These are phyloP conservation scores for Verbascum thapsus DNA, from an alignment of 257 asterid species.

Conservation along the genomic window DNA sequence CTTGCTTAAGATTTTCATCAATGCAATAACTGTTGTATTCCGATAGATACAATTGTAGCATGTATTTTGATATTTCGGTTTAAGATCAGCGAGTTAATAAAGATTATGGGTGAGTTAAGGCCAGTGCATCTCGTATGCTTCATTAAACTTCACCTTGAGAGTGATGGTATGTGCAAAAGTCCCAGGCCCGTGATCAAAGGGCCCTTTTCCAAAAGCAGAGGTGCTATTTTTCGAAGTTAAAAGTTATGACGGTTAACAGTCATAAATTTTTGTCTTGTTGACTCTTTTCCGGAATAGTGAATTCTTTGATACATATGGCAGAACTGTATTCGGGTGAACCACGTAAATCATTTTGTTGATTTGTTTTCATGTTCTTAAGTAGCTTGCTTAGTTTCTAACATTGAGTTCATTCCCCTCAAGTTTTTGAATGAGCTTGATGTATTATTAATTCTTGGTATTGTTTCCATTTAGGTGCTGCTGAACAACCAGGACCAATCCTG, in stretches of 20 bases:
- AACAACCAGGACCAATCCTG: constrained; percentile 59
- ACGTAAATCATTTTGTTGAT: too few species aligned
- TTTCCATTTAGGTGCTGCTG: constrained; percentile 39
- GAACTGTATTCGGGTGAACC: too few species aligned
- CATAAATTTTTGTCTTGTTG: too few species aligned
- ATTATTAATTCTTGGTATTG: constrained; percentile 12
- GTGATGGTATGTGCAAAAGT: too few species aligned
- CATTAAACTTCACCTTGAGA: background rate
- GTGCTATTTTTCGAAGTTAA: too few species aligned
- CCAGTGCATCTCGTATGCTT: constrained; percentile 4
- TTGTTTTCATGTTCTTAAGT: too few species aligned
- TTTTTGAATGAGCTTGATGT: background rate
- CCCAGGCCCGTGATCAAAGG: too few species aligned
- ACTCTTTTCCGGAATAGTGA: too few species aligned
- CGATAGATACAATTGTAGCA: background rate
- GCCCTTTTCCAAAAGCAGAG: too few species aligned
- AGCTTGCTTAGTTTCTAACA: too few species aligned
- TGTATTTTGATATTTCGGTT: background rate
- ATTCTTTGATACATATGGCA: too few species aligned
- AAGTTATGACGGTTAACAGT: too few species aligned
- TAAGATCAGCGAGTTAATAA: background rate
- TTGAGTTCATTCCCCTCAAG: background rate
- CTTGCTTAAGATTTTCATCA: background rate
- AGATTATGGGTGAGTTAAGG: background rate
- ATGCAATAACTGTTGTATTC: background rate